Evolutionary conservation across 2,329 filamentous ascomycete genomes (phyloP).

Genomic region (Monosporascus ibericus): DNA sequence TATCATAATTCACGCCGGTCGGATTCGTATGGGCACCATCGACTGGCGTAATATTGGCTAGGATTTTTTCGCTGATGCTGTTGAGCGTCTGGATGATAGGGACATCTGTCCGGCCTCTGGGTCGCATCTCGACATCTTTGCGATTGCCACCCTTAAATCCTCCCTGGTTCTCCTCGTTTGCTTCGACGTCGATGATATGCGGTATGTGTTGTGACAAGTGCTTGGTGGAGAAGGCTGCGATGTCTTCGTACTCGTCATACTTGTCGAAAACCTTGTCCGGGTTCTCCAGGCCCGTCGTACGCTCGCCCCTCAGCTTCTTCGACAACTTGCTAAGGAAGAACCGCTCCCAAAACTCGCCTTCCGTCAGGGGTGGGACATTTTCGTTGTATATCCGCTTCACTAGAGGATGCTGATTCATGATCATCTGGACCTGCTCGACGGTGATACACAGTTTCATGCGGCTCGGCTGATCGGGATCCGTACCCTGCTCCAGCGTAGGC

Average conservation of each 20-base stretch:
- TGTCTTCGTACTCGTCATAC: constrained; percentile 71
- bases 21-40: constrained; percentile 63
- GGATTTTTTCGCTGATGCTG: constrained; percentile 84
- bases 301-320: constrained; percentile 87
- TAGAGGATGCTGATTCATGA: constrained; percentile 88
- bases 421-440: constrained; percentile 86
- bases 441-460: constrained; percentile 77
- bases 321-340: constrained; percentile 90
- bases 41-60: constrained; percentile 76
- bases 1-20: constrained; percentile 64
- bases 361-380: constrained; percentile 74
- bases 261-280: constrained; percentile 78
- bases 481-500: constrained; percentile 56
- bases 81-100: constrained; percentile 89
- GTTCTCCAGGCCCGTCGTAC: constrained; percentile 69
- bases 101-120: constrained; percentile 61
- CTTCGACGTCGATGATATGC: constrained; percentile 85
- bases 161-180: constrained; percentile 91
- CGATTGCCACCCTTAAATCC: constrained; percentile 75
- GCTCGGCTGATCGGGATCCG: constrained; percentile 35
- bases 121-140: constrained; percentile 86
- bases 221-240: constrained; percentile 43
- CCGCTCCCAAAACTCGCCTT: constrained; percentile 82
- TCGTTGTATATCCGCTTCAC: constrained; percentile 90
- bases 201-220: constrained; percentile 64